Conservation (phyloP, 2,329 filamentous ascomycete species). For the Ophioceras dolichostomum region DNA sequence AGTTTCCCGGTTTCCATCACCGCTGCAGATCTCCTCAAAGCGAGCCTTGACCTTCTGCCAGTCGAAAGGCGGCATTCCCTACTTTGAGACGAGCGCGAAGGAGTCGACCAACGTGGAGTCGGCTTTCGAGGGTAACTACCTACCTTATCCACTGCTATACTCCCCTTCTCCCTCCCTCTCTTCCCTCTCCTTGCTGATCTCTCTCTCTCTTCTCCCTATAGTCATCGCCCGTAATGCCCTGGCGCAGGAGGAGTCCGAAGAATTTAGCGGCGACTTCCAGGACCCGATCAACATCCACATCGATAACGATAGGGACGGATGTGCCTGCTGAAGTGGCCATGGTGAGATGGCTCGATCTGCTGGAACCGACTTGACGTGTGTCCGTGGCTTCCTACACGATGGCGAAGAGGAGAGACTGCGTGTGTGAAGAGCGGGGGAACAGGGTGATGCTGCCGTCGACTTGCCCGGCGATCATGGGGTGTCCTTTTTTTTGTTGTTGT, state of each 20-base stretch:
- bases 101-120: slow-evolving; percentile 97
- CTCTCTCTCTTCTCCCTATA: slow-evolving; percentile 21
- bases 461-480: too few relatives aligned
- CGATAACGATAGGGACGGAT: slow-evolving; percentile 85
- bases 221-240: slow-evolving; percentile 94
- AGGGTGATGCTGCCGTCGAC: too few relatives aligned
- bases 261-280: slow-evolving; percentile 94
- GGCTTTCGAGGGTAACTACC: slow-evolving; percentile 48
- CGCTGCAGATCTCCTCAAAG: slow-evolving; percentile 72
- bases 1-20: background rate
- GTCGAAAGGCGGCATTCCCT: slow-evolving; percentile 92
- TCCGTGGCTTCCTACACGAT: too few relatives aligned
- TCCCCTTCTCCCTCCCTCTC: background rate
- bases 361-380: too few relatives aligned
- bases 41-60: slow-evolving; percentile 95
- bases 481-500: too few relatives aligned
- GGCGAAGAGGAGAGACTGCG: too few relatives aligned
- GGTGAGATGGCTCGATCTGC: too few relatives aligned
- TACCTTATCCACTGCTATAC: background rate
- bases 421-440: too few relatives aligned
- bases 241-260: slow-evolving; percentile 92
- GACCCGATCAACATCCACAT: slow-evolving; percentile 98
- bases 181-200: background rate
- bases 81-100: slow-evolving; percentile 98
- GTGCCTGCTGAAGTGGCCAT: slow-evolving; percentile 66